Percentiles rank a stretch among this genome's conserved stretches.
These are phyloP conservation scores for Selaginella tamariscina DNA, from an alignment of 75 land plant genomes.

Conservation along the genomic window DNA sequence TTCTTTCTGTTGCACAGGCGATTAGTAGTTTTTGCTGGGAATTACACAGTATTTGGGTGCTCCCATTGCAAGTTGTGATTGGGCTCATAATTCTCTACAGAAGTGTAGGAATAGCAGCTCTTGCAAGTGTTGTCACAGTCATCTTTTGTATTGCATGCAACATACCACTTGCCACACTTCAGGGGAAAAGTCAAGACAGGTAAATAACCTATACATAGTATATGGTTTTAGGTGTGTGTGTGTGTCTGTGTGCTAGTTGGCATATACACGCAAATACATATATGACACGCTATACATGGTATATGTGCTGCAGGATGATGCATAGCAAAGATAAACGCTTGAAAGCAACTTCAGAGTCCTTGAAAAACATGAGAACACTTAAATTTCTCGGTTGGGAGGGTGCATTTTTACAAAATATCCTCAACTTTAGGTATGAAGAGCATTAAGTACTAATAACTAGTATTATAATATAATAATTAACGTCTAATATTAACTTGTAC, in stretches of 20 bases:
- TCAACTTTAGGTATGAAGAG: conserved; percentile 21
- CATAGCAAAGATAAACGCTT: conserved; percentile 33
- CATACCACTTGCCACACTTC: conserved; percentile 24
- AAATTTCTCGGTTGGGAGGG: conserved; percentile 39
- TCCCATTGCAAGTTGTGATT: conserved; percentile 25
- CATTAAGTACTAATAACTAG: too few species aligned
- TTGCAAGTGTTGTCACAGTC: conserved; percentile 24
- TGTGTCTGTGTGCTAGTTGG: too few species aligned
- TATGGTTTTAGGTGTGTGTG: too few species aligned
- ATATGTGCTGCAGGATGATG: conserved; percentile 33
- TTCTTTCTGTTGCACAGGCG: too few species aligned
- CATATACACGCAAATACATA: too few species aligned
- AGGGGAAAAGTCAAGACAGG: conserved; percentile 27
- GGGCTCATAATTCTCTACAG: conserved; percentile 25
- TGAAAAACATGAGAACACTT: conserved; percentile 32
- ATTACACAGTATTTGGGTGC: conserved; percentile 27
- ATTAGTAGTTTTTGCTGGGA: conserved; percentile 30
- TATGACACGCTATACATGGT: too few species aligned
- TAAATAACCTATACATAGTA: too few species aligned
- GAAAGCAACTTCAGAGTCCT: conserved; percentile 32
- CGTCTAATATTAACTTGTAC: too few species aligned
- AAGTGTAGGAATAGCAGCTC: conserved; percentile 29
- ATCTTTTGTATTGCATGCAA: conserved; percentile 18
- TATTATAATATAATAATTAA: too few species aligned
- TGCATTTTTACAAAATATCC: conserved; percentile 19